Evolutionary conservation across 2,329 filamentous ascomycete species (phyloP).

Genomic region (Ramularia endophylla): DNA sequence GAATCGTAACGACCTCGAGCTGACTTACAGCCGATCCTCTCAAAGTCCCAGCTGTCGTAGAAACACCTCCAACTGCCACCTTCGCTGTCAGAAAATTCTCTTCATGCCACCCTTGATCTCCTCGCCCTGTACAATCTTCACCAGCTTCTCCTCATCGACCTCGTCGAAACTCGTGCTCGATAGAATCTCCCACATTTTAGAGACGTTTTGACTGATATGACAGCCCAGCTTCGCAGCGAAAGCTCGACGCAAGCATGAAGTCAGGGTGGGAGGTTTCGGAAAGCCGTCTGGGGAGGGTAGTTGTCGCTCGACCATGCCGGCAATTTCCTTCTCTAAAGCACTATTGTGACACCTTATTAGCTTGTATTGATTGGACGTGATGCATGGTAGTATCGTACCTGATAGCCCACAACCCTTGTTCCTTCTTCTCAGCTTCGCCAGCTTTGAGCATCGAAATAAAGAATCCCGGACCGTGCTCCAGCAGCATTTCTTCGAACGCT

Average conservation of each 20-base stretch:
- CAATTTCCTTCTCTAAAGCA: constrained; percentile 21
- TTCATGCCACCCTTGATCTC: constrained; percentile 14
- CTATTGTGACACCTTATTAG: constrained; percentile 9
- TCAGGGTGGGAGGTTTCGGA: constrained; percentile 24
- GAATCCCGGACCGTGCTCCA: constrained; percentile 26
- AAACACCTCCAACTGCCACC: constrained; percentile 1
- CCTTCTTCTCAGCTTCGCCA: constrained; percentile 1
- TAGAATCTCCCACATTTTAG: constrained; percentile 28
- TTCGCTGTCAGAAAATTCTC: constrained; percentile 12
- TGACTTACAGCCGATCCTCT: no score
- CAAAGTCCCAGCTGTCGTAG: no score
- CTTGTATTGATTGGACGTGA: no score
- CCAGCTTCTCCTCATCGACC: constrained; percentile 21
- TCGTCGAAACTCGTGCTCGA: constrained; percentile 23
- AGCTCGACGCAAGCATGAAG: constrained; percentile 23
- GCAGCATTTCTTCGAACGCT: constrained; percentile 29
- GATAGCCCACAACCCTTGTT: constrained; percentile 13
- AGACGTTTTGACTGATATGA: constrained; percentile 18
- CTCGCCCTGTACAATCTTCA: constrained; percentile 11
- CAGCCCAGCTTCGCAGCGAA: constrained; percentile 22
- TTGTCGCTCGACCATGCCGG: constrained; percentile 22
- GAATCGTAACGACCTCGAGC: no score
- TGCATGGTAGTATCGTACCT: constrained; percentile 15
- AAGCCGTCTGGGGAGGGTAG: constrained; percentile 15
- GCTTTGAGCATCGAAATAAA: constrained; percentile 24